Conservation (phyloP, 1,284 basidiomycete species). For the Boletus hoseneyae region DNA sequence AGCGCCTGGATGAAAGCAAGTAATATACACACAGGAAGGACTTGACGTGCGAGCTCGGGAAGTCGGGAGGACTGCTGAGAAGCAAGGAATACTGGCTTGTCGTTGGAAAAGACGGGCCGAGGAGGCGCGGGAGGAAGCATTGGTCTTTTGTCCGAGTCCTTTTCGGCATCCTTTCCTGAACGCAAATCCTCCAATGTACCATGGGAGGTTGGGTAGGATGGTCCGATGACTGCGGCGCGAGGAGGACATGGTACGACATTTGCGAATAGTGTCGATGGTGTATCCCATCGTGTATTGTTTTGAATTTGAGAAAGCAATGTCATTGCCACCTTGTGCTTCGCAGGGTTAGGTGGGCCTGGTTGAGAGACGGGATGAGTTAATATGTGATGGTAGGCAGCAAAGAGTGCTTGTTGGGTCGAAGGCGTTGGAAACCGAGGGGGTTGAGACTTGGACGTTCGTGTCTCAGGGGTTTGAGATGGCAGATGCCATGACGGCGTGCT, state of each 20-base stretch:
- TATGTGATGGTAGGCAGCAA: slow-evolving; percentile 69
- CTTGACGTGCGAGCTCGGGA: slow-evolving; percentile 56
- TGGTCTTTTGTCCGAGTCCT: slow-evolving; percentile 38
- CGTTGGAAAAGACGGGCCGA: slow-evolving; percentile 49
- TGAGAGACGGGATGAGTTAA: slow-evolving; percentile 45
- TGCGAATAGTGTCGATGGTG: slow-evolving; percentile 60
- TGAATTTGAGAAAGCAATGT: slow-evolving; percentile 57
- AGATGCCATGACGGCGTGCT: slow-evolving; percentile 63
- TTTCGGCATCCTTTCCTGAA: slow-evolving; percentile 28
- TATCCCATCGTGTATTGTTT: slow-evolving; percentile 59
- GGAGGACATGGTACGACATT: slow-evolving; percentile 50
- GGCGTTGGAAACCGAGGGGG: slow-evolving; percentile 37
- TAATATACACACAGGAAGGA: slow-evolving; percentile 53
- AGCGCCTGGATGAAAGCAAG: not conserved
- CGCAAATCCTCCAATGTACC: slow-evolving; percentile 22
- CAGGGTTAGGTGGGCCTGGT: slow-evolving; percentile 43
- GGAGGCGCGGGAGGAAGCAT: slow-evolving; percentile 53
- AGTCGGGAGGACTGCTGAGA: slow-evolving; percentile 41
- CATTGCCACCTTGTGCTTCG: slow-evolving; percentile 68
- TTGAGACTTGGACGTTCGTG: slow-evolving; percentile 19
- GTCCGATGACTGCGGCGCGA: slow-evolving; percentile 39
- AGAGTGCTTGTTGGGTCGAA: slow-evolving; percentile 57
- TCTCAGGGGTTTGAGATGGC: slow-evolving; percentile 40
- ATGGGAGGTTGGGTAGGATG: slow-evolving; percentile 30
- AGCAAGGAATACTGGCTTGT: slow-evolving; percentile 34